These are phyloP conservation scores for Rhizoclosmatium sp. DNA, from an alignment of 192 early-diverging fungal genomes.

Conservation along the genomic window DNA sequence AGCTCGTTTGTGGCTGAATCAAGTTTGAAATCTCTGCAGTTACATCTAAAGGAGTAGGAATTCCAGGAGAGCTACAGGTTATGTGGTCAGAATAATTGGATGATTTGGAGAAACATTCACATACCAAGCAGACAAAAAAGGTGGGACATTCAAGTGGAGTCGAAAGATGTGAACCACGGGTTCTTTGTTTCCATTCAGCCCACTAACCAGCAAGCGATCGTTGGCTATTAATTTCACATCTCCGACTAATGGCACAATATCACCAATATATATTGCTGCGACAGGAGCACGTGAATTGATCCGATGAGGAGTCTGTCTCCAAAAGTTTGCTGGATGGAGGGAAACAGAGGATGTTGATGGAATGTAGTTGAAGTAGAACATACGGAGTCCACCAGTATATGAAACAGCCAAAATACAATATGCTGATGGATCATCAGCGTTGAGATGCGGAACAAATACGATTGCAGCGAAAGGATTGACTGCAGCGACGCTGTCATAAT, in stretches of 20 bases:
- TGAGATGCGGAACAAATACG: neutral
- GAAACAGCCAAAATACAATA: neutral
- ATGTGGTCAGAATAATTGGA: neutral
- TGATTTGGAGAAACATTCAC: neutral
- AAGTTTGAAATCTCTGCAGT: neutral
- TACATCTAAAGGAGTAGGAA: no score
- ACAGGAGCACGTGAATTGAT: no score
- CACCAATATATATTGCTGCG: no score
- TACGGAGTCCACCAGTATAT: neutral
- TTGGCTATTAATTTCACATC: no score
- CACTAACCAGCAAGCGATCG: no score
- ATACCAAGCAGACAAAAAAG: no score
- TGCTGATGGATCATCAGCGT: neutral
- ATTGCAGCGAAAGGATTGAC: slow-evolving; percentile 11
- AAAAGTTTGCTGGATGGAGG: neutral
- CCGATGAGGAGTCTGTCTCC: neutral
- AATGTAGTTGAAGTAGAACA: neutral
- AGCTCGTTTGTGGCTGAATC: neutral
- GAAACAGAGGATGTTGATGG: neutral
- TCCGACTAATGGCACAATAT: no score
- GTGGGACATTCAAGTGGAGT: no score
- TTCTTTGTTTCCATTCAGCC: no score
- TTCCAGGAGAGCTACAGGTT: neutral
- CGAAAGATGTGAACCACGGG: no score
- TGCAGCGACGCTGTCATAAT: neutral